phyloP scores from a whole-genome alignment of 805 yeast genomes.

The Yarrowia bubula region DNA sequence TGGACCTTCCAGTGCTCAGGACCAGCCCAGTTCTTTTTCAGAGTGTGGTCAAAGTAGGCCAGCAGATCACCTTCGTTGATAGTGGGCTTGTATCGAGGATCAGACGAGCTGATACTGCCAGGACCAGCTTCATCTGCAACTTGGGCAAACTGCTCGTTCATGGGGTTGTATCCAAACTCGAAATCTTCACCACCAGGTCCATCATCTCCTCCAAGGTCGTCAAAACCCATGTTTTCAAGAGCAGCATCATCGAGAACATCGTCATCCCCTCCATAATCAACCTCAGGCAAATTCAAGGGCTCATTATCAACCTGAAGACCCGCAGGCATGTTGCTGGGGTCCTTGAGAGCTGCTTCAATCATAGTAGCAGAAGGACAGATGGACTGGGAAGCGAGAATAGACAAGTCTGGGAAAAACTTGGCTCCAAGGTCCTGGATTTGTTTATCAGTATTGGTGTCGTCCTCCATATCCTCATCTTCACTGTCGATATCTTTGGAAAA shows the following conservation, averaged over 20 bases:
- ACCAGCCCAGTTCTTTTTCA: conserved; percentile 81
- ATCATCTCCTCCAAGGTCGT: conserved; percentile 18
- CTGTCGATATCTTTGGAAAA: conserved; percentile 33
- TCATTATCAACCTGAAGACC: conserved; percentile 10
- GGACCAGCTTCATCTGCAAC: not conserved
- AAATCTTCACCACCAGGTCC: not conserved
- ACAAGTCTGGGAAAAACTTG: conserved; percentile 35
- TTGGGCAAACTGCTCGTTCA: conserved; percentile 14
- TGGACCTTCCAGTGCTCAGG: conserved; percentile 89
- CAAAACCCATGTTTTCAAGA: conserved; percentile 25
- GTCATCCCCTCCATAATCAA: conserved; percentile 31
- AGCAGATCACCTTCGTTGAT: conserved; percentile 52
- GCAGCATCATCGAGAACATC: conserved; percentile 32
- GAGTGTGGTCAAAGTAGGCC: conserved; percentile 75
- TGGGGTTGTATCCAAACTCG: conserved; percentile 21
- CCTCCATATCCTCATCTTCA: conserved; percentile 34
- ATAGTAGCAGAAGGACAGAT: conserved; percentile 73
- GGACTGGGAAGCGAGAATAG: conserved; percentile 31
- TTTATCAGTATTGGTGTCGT: conserved; percentile 18
- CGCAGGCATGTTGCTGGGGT: conserved; percentile 41
- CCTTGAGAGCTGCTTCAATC: conserved; percentile 54
- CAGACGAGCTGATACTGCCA: not conserved
- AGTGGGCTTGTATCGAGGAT: conserved; percentile 9
- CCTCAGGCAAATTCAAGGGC: not conserved
- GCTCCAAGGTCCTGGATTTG: conserved; percentile 28